Base-by-base conservation (phyloP, 371 early-diverging fungal genomes). In the Synchytrium microbalum region DNA sequence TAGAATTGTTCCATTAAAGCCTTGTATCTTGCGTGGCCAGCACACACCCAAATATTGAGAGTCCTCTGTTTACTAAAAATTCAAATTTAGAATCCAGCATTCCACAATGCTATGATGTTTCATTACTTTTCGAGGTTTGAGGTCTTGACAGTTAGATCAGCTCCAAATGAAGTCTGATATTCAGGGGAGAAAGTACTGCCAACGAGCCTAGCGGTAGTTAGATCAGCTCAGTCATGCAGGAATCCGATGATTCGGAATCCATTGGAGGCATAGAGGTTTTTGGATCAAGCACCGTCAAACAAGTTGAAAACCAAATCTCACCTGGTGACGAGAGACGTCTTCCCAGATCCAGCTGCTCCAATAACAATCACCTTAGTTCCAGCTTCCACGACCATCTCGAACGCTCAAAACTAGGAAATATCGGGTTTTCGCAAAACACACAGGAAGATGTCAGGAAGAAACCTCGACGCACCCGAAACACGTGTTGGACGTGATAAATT, bases 1-100 rank as follows among this genome's bases (percentile, higher is more conserved):
- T 73, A 77, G 64, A 80, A 80, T 61, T 80, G 81, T 23, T 75
- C 75, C 52, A 77, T 61, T 13, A 80, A 65, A 1, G 78, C 55
- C 5, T 77, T 64, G 62, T 80, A 80, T 19, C 81, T 64, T 62
- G 75, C 77, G 38, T 80, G 81, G 0, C 81, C 81, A 8, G 76
- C 76, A 33, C 73, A 70, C 31, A 64, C 67, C 81, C 81, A 80
- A 2, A 80, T 72, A 3, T 79, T 69, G 10, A 38, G 46, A 5
- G 46, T 38, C 46, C 46, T 5, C 19, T 38, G 46, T 38, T 38
- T 38, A 19, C 46, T 38, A 38, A 19, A 10, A 38, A 19, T 5
- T 5, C 10, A 38, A n/a, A n/a, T n/a, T n/a, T n/a, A n/a, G n/a
- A n/a, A n/a, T n/a, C n/a, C n/a, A n/a, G n/a, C n/a, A n/a, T 14